Conservation (phyloP, 805 yeast genomes). For the Ogataea allantospora region DNA sequence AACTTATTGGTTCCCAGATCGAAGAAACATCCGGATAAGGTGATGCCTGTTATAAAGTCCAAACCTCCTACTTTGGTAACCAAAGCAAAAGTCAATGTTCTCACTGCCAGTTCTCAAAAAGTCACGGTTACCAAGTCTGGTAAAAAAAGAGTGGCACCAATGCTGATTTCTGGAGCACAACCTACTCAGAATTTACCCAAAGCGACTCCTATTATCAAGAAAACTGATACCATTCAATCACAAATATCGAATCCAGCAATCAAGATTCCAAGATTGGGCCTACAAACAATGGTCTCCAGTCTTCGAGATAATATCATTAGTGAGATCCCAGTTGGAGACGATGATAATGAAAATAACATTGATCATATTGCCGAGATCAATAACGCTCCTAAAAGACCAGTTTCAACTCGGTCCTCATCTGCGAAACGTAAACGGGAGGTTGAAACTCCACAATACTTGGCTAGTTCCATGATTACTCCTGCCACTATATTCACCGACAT, state of each 20-base stretch:
- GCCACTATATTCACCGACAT: conserved; percentile 30
- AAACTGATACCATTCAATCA: conserved; percentile 25
- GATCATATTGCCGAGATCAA: conserved; percentile 41
- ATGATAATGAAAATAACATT: conserved; percentile 42
- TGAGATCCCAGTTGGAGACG: conserved; percentile 27
- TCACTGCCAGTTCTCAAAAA: conserved; percentile 37
- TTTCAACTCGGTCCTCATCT: conserved; percentile 32
- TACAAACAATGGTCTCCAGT: conserved; percentile 65
- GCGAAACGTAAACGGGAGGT: conserved; percentile 35
- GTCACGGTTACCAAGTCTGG: conserved; percentile 73
- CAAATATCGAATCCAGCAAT: conserved; percentile 43
- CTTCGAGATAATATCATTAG: conserved; percentile 38
- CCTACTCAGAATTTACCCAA: conserved; percentile 3
- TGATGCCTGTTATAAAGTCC: conserved; percentile 17
- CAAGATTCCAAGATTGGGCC: conserved; percentile 61
- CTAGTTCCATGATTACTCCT: conserved; percentile 27
- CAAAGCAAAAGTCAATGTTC: conserved; percentile 12
- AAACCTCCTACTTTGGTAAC: not conserved
- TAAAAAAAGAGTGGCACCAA: conserved; percentile 71
- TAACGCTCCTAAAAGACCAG: conserved; percentile 34
- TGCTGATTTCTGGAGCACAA: conserved; percentile 47
- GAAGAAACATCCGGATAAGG: conserved; percentile 32
- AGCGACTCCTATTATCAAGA: conserved; percentile 12
- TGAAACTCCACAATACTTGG: conserved; percentile 32
- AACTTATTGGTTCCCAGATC: conserved; percentile 32